These are phyloP conservation scores for Kwoniella bestiolae DNA, from an alignment of 768 basidiomycete genomes.

Conservation along the genomic window DNA sequence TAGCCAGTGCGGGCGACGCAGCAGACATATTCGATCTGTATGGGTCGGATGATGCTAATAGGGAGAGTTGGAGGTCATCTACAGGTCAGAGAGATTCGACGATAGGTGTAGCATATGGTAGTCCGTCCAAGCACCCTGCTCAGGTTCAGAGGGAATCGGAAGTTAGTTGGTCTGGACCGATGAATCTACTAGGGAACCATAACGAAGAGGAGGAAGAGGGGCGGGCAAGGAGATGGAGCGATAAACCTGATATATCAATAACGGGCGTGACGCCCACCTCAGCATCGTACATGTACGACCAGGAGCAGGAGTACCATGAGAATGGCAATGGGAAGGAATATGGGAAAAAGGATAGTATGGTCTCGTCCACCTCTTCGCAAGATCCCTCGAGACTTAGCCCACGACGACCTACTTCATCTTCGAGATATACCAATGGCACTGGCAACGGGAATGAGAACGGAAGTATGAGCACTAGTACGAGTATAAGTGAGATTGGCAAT, in stretches of 20 bases:
- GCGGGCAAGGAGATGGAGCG: not conserved
- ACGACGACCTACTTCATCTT: not conserved
- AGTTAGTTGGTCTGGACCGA: conserved; percentile 5
- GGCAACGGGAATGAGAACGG: conserved; percentile 7
- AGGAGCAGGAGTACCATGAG: too few species aligned
- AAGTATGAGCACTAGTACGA: not conserved
- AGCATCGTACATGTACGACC: too few species aligned
- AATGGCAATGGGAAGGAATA: not conserved
- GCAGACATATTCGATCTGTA: conserved; percentile 46
- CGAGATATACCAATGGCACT: not conserved
- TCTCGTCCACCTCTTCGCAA: not conserved
- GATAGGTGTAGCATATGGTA: conserved; percentile 6
- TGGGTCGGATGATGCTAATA: conserved; percentile 2
- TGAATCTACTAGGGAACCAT: not conserved
- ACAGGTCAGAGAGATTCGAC: conserved; percentile 3
- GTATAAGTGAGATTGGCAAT: conserved; percentile 10
- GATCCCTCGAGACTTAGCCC: not conserved
- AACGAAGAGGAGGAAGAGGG: not conserved
- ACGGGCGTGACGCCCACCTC: not conserved
- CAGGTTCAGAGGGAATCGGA: not conserved
- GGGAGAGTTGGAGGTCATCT: conserved; percentile 2
- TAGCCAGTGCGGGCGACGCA: conserved; percentile 38
- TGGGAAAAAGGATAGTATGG: not conserved
- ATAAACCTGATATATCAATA: conserved; percentile 11
- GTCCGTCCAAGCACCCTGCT: not conserved